A percentile compares a stretch with the other conserved stretches of the same genome.
phyloP scores from a whole-genome alignment of 129 eudicot genomes.

The Silybum marianum region DNA sequence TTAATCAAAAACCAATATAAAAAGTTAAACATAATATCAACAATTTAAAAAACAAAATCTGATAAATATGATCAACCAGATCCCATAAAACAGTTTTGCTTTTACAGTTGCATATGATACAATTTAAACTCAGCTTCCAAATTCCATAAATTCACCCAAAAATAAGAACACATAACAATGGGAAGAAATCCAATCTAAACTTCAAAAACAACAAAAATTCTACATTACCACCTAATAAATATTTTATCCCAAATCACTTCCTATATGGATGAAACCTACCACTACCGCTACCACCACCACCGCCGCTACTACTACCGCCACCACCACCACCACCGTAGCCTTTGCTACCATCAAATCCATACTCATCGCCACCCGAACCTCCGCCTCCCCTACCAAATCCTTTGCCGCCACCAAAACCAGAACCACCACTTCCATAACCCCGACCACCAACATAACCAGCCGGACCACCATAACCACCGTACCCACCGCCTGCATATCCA shows the following conservation, averaged over 20 bases:
- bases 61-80: background rate
- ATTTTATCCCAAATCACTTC: conserved; percentile 30
- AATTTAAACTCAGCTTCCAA: background rate
- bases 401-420: conserved; percentile 39
- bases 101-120: background rate
- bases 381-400: conserved; percentile 34
- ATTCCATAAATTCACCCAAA: background rate
- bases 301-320: conserved; percentile 30
- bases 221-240: background rate
- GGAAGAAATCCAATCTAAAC: background rate
- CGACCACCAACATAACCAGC: conserved; percentile 55
- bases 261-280: conserved; percentile 89
- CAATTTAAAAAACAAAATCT: background rate
- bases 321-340: conserved; percentile 41
- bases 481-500: conserved; percentile 61
- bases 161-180: background rate
- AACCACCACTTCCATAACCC: conserved; percentile 29
- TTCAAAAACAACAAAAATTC: background rate
- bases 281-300: conserved; percentile 22
- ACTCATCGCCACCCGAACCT: conserved; percentile 13
- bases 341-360: conserved; percentile 36
- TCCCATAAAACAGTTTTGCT: background rate
- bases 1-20: background rate
- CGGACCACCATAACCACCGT: conserved; percentile 42
- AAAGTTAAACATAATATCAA: background rate